These are phyloP conservation scores for Boletus pseudo-olivaceus DNA, from an alignment of 768 basidiomycete species.

Conservation along the genomic window DNA sequence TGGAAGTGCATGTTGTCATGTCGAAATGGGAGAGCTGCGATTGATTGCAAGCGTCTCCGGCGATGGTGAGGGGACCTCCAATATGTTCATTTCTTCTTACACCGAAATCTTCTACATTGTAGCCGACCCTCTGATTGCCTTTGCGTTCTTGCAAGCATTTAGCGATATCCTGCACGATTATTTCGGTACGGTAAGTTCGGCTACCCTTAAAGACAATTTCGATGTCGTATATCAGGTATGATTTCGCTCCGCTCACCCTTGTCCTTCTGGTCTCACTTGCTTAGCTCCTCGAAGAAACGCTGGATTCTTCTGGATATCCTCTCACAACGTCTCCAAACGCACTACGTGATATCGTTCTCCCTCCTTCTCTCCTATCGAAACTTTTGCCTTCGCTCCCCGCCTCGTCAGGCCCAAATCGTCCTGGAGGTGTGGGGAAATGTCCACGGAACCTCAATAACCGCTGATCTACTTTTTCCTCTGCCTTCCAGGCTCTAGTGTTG, in stretches of 20 bases:
- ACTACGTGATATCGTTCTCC: slow-evolving; percentile 89
- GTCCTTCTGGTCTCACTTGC: neutral
- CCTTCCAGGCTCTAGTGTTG: slow-evolving; percentile 21
- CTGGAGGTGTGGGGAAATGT: slow-evolving; percentile 22
- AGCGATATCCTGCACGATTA: slow-evolving; percentile 82
- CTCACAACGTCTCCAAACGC: slow-evolving; percentile 88
- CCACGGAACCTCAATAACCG: neutral
- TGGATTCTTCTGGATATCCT: slow-evolving; percentile 90
- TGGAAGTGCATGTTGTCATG: slow-evolving; percentile 78
- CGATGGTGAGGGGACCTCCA: slow-evolving; percentile 52
- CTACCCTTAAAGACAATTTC: slow-evolving; percentile 84
- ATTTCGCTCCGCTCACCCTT: neutral
- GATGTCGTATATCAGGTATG: slow-evolving; percentile 91
- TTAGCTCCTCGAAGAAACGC: slow-evolving; percentile 91
- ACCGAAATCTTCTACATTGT: neutral
- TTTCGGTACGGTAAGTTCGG: slow-evolving; percentile 78
- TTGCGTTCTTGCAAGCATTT: slow-evolving; percentile 85
- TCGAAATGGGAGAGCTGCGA: slow-evolving; percentile 70
- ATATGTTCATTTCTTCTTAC: neutral
- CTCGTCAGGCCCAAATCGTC: slow-evolving; percentile 24
- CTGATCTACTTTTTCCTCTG: neutral
- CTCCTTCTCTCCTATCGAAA: slow-evolving; percentile 82
- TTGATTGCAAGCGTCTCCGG: slow-evolving; percentile 80
- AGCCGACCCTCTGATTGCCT: slow-evolving; percentile 90
- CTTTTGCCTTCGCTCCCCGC: slow-evolving; percentile 42